These are phyloP conservation scores for Simplicillium sp. DNA, from an alignment of 2,329 filamentous ascomycete genomes.

Conservation along the genomic window DNA sequence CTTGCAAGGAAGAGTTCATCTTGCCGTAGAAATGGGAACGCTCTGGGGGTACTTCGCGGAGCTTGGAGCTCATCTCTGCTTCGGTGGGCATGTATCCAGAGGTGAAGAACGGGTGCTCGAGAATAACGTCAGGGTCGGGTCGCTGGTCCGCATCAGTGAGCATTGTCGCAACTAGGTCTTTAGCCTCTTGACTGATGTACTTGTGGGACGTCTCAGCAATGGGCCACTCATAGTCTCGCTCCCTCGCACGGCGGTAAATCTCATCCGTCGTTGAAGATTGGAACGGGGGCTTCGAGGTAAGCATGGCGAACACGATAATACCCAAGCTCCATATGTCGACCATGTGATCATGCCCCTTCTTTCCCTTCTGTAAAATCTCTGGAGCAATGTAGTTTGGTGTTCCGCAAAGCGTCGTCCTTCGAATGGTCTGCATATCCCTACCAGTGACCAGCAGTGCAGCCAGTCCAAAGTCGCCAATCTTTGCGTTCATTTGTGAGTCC, in stretches of 20 bases:
- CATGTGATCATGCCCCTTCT: constrained; percentile 92
- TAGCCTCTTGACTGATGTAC: constrained; percentile 65
- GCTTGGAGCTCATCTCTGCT: constrained; percentile 46
- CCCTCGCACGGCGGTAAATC: constrained; percentile 64
- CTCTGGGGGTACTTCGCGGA: constrained; percentile 49
- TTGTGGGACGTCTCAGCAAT: constrained; percentile 54
- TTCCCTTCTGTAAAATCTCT: constrained; percentile 89
- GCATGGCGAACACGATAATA: constrained; percentile 97
- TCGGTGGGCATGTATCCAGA: constrained; percentile 61
- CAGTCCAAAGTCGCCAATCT: constrained; percentile 94
- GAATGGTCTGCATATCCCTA: constrained; percentile 74
- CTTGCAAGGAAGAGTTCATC: constrained; percentile 32
- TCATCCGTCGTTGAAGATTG: constrained; percentile 85
- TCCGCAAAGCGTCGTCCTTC: constrained; percentile 88
- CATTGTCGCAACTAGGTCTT: constrained; percentile 68
- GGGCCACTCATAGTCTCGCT: constrained; percentile 75
- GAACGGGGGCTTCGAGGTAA: constrained; percentile 92
- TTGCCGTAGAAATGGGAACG: constrained; percentile 48
- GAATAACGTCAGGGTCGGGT: constrained; percentile 67
- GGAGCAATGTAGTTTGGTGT: constrained; percentile 98
- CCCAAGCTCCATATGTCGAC: constrained; percentile 98
- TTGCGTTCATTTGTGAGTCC: constrained; percentile 91
- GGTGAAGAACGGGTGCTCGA: constrained; percentile 72
- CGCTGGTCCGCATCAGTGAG: constrained; percentile 66
- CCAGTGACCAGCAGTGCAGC: constrained; percentile 87